These are phyloP conservation scores for Cercophora samala DNA, from an alignment of 495 filamentous ascomycete species.

Conservation along the genomic window DNA sequence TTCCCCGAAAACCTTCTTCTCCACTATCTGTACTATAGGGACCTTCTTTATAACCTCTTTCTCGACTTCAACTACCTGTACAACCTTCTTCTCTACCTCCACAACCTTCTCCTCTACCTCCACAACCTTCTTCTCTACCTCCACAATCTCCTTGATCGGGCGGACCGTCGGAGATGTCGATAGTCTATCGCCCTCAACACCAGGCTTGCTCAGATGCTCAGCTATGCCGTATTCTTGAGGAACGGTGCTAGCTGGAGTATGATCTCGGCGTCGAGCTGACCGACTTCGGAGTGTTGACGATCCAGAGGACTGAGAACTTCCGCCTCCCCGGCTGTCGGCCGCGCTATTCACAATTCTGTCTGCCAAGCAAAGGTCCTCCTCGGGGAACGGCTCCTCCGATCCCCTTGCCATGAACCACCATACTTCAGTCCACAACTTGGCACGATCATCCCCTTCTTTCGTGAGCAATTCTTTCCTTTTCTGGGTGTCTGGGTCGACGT, in stretches of 20 bases:
- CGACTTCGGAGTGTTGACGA: neutral
- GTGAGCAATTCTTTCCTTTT: neutral
- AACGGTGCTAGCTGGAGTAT: too few species aligned
- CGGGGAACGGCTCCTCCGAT: neutral
- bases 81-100: neutral
- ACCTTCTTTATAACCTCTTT: neutral
- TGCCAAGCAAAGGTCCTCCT: neutral
- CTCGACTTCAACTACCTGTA: neutral
- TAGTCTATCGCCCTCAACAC: too few species aligned
- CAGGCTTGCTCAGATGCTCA: too few species aligned
- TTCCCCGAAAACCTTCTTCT: neutral
- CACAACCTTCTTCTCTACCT: neutral
- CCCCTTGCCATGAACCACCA: constrained; percentile 1
- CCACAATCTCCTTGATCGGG: neutral
- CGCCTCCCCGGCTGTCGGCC: neutral
- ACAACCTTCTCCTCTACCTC: neutral
- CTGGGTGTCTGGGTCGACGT: neutral
- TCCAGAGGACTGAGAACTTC: neutral
- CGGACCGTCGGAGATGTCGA: too few species aligned
- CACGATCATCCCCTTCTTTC: neutral
- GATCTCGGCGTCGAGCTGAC: neutral
- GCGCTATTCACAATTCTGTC: neutral
- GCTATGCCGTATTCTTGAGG: too few species aligned
- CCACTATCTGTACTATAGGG: too few species aligned
- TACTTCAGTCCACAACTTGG: neutral